phyloP scores from a whole-genome alignment of 1,139 yeast species.

The Magnusiomyces magnusii region DNA sequence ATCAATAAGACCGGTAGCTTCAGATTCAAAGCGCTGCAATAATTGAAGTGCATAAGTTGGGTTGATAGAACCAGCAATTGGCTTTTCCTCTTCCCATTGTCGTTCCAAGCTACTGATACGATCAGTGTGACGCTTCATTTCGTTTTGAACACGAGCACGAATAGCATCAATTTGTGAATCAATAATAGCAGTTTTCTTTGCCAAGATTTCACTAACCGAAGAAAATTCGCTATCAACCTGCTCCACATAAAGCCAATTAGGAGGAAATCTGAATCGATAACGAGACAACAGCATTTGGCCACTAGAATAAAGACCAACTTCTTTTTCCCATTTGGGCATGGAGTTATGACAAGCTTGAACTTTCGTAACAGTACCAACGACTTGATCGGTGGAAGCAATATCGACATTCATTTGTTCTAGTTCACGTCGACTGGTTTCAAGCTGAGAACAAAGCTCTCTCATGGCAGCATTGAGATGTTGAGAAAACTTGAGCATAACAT shows the following conservation, averaged over 20 bases:
- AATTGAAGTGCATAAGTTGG: conserved; percentile 47
- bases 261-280: conserved; percentile 43
- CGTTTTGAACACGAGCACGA: conserved; percentile 39
- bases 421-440: conserved; percentile 29
- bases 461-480: conserved; percentile 31
- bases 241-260: conserved; percentile 54
- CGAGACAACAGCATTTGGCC: conserved; percentile 44
- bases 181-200: conserved; percentile 37
- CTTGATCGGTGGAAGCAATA: conserved; percentile 34
- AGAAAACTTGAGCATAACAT: conserved; percentile 42
- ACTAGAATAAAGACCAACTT: conserved; percentile 28
- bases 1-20: conserved; percentile 22
- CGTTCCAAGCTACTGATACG: conserved; percentile 29
- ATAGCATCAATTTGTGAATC: conserved; percentile 41
- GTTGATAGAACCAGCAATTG: conserved; percentile 39
- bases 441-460: conserved; percentile 26
- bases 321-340: conserved; percentile 31
- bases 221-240: conserved; percentile 51
- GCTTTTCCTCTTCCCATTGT: conserved; percentile 48
- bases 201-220: conserved; percentile 41
- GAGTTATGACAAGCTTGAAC: conserved; percentile 29
- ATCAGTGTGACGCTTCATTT: conserved; percentile 38
- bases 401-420: conserved; percentile 36
- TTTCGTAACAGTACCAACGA: conserved; percentile 34
- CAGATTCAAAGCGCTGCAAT: conserved; percentile 41